Conservation (phyloP, 176 grass and related monocot genomes). For the Eragrostis nindensis region DNA sequence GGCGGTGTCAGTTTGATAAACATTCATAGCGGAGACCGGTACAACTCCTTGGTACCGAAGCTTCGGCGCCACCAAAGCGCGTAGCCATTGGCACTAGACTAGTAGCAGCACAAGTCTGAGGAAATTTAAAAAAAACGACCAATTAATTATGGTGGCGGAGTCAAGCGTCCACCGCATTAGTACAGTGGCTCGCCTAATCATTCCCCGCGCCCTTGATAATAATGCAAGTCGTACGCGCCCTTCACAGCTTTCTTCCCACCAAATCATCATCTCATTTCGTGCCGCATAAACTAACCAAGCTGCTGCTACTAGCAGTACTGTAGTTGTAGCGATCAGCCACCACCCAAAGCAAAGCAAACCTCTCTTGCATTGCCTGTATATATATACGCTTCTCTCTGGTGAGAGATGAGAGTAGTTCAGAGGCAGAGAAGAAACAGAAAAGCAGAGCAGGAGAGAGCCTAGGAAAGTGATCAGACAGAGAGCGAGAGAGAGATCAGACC, state of each 20-base stretch:
- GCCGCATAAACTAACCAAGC: conserved; percentile 6
- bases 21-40: background rate
- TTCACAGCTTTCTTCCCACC: conserved; percentile 13
- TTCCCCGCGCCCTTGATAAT: background rate
- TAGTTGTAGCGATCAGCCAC: background rate
- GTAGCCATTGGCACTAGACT: background rate
- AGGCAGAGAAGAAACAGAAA: background rate
- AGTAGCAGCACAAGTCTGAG: background rate
- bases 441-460: background rate
- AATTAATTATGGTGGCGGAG: background rate
- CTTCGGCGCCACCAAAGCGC: conserved; percentile 33
- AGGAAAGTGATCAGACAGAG: background rate
- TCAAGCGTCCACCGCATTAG: conserved; percentile 15
- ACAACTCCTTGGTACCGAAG: conserved; percentile 37
- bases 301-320: background rate
- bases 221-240: background rate
- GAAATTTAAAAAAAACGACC: background rate
- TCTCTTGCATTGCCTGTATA: background rate
- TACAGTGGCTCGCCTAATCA: conserved; percentile 26
- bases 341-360: background rate
- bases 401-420: background rate
- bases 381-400: background rate
- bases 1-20: background rate
- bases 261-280: conserved; percentile 41
- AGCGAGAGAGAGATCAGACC: background rate